Conservation (phyloP, 1,284 basidiomycete species). For the Mycosarcoma mackinlayi region DNA sequence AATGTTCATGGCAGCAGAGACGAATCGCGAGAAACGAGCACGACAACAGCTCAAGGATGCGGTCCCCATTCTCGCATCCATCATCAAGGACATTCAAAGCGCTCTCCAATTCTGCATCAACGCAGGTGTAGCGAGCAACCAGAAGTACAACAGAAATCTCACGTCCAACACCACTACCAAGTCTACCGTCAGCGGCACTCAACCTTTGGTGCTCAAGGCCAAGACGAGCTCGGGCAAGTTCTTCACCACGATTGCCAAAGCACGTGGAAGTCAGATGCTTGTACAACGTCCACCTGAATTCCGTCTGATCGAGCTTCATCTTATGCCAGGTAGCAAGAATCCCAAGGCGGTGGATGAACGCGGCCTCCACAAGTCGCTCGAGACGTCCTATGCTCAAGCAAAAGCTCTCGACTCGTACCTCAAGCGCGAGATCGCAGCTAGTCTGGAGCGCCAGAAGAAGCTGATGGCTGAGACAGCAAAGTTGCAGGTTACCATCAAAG, state of each 20-base stretch:
- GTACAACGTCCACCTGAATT: slow-evolving; percentile 45
- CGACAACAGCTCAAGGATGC: slow-evolving; percentile 44
- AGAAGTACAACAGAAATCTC: slow-evolving; percentile 48
- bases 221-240: slow-evolving; percentile 57
- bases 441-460: slow-evolving; percentile 45
- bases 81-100: slow-evolving; percentile 42
- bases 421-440: slow-evolving; percentile 38
- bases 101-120: slow-evolving; percentile 52
- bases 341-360: slow-evolving; percentile 40
- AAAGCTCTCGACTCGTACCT: slow-evolving; percentile 43
- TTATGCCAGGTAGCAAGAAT: slow-evolving; percentile 48
- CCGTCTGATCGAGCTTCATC: slow-evolving; percentile 51
- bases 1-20: slow-evolving; percentile 45
- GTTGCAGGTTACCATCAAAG: slow-evolving; percentile 19
- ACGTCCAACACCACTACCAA: slow-evolving; percentile 19
- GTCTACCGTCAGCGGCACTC: slow-evolving; percentile 30
- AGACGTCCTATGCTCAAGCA: slow-evolving; percentile 54
- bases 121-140: slow-evolving; percentile 49
- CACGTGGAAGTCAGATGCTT: slow-evolving; percentile 52
- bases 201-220: slow-evolving; percentile 44
- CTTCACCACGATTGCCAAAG: slow-evolving; percentile 51
- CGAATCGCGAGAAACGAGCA: slow-evolving; percentile 50
- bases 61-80: slow-evolving; percentile 16
- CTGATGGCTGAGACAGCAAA: slow-evolving; percentile 23
- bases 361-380: slow-evolving; percentile 52